Conservation (phyloP, 345 rosid genomes). For the Murraya paniculata region DNA sequence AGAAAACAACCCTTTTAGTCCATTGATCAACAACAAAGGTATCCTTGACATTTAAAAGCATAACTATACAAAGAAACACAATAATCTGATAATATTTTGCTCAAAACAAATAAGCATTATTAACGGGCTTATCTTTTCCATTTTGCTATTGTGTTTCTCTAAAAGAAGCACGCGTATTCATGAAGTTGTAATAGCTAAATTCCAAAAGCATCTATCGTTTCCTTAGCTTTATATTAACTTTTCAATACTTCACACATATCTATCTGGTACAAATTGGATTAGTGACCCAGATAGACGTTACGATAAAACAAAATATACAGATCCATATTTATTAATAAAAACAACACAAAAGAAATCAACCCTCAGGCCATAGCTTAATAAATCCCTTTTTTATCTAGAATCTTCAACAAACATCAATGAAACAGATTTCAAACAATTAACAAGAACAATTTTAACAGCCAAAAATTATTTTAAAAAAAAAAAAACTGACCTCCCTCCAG, state of each 20-base stretch:
- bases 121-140: not conserved
- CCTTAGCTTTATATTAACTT: not conserved
- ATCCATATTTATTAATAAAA: not conserved
- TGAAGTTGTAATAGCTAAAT: not conserved
- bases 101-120: not conserved
- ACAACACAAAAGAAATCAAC: not conserved
- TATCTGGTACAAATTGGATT: not conserved
- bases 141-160: not conserved
- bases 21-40: not conserved
- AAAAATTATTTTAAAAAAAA: no score
- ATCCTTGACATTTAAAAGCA: not conserved
- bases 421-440: not conserved
- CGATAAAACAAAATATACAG: not conserved
- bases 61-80: not conserved
- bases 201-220: not conserved
- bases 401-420: not conserved
- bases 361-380: not conserved
- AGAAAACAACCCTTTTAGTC: not conserved
- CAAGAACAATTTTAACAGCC: not conserved
- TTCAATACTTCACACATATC: not conserved
- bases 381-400: not conserved
- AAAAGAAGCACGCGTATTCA: not conserved
- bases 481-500: constrained; percentile 12
- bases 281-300: not conserved
- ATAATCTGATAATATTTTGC: not conserved